Base-by-base conservation (phyloP, 1,284 basidiomycete species). In the Neotropicomus parvogracilis region DNA sequence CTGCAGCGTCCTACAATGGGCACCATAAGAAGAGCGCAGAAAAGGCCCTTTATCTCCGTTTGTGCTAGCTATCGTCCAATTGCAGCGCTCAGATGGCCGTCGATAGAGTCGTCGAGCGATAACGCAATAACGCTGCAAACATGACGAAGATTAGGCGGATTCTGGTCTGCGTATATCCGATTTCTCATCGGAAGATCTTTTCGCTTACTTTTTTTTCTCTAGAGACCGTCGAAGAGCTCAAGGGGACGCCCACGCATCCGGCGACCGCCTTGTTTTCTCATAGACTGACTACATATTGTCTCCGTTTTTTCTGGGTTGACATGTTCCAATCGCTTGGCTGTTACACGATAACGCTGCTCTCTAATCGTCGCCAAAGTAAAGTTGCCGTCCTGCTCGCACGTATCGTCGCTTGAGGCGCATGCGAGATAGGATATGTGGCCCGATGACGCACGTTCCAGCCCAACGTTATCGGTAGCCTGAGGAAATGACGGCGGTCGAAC, bases 311-410 rank as follows among this genome's bases (percentile, higher is more conserved):
- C 42, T 13, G 8, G 27, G 32, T 24, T 36, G 31, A 47, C 39
- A 19, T 11, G 12, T 40, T n/a, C 16, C 17, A 21, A 11, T 29
- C 10, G 13, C 14, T 27, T 26, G 26, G 36, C 20, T 29, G 46
- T 53, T n/a, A 26, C 49, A n/a, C 28, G 7, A 16, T 45, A 17
- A 17, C 13, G 38, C 28, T 53, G 20, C 24, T 9, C 3, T 28
- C 42, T 44, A n/a, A 41, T 49, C 39, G 32, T 40, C 31, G 50
- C 39, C 50, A 56, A 41, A 41, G 21, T 27, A 21, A 1, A 28
- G 17, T 40, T 1, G 2, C 24, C 20, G 14, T 20, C 24, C n/a
- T 26, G 16, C 21, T 28, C 38, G 38, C 17, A 26, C 19, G 20
- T 29, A 16, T 35, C 34, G 12, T 52, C 53, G 31, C 38, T 44